These are phyloP conservation scores for Ceratocystis huliohia DNA, from an alignment of 2,329 filamentous ascomycete genomes.

Conservation along the genomic window DNA sequence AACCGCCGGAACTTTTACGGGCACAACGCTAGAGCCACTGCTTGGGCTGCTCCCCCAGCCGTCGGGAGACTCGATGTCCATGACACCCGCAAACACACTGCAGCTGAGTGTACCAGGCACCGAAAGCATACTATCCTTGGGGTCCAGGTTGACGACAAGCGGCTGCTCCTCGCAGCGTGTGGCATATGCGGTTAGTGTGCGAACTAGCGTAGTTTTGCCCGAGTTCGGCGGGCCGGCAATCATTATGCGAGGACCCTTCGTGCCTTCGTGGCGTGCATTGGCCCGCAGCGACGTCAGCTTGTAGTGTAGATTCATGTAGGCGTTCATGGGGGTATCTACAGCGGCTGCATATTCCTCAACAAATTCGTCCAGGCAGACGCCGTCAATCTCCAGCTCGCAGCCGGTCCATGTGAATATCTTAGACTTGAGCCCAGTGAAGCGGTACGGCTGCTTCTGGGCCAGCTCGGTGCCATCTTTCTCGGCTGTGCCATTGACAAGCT, in stretches of 20 bases:
- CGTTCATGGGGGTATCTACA: slow-evolving; percentile 68
- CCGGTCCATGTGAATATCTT: slow-evolving; percentile 90
- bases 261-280: slow-evolving; percentile 37
- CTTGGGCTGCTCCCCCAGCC: slow-evolving; percentile 86
- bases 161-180: slow-evolving; percentile 62
- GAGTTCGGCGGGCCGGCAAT: slow-evolving; percentile 65
- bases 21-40: slow-evolving; percentile 74
- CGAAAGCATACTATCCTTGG: slow-evolving; percentile 63
- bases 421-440: slow-evolving; percentile 67
- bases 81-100: slow-evolving; percentile 71
- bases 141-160: slow-evolving; percentile 72
- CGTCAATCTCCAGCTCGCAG: slow-evolving; percentile 68
- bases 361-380: slow-evolving; percentile 41
- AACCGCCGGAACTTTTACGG: slow-evolving; percentile 82
- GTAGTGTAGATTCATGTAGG: slow-evolving; percentile 77
- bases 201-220: slow-evolving; percentile 73
- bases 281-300: slow-evolving; percentile 63
- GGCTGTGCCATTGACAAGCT: slow-evolving; percentile 68
- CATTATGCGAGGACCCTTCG: slow-evolving; percentile 65
- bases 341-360: slow-evolving; percentile 52
- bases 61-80: slow-evolving; percentile 68
- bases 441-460: slow-evolving; percentile 65
- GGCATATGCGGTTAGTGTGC: slow-evolving; percentile 68
- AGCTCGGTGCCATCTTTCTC: slow-evolving; percentile 95
- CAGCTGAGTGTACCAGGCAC: slow-evolving; percentile 74